Conservation (phyloP, 768 basidiomycete genomes). For the Kondoa subrosea region DNA sequence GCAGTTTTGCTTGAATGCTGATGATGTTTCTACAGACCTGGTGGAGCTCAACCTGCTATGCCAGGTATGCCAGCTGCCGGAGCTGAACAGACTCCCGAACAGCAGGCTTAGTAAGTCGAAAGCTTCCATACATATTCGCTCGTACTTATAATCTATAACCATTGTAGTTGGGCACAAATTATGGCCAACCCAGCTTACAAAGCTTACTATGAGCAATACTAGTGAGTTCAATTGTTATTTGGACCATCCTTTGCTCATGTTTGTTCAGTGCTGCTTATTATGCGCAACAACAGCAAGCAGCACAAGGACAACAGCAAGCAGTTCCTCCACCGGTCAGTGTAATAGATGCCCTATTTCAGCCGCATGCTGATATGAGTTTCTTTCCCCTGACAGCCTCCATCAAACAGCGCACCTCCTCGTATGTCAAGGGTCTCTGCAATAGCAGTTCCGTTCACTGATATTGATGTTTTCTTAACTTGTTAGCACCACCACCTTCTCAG, state of each 20-base stretch:
- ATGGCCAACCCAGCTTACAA: constrained; percentile 3
- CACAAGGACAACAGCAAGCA: background rate
- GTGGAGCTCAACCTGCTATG: constrained; percentile 1
- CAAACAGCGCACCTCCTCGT: background rate
- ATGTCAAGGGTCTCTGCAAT: too few species aligned
- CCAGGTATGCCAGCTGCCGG: background rate
- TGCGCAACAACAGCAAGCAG: background rate
- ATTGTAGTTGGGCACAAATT: too few species aligned
- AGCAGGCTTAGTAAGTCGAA: constrained; percentile 4
- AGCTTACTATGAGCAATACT: constrained; percentile 4
- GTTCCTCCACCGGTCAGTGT: background rate
- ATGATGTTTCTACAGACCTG: background rate
- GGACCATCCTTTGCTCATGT: background rate
- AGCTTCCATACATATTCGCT: too few species aligned
- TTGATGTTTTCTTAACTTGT: too few species aligned
- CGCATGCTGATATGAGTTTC: background rate
- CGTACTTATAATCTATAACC: background rate
- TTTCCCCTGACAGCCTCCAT: background rate
- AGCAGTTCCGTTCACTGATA: too few species aligned
- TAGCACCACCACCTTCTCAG: background rate
- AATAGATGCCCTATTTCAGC: background rate
- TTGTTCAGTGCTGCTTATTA: background rate
- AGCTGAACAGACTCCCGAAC: constrained; percentile 3
- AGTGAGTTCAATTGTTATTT: background rate
- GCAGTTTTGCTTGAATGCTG: background rate